Conservation (phyloP, 495 filamentous ascomycete genomes). For the Tuber umbilicatum region DNA sequence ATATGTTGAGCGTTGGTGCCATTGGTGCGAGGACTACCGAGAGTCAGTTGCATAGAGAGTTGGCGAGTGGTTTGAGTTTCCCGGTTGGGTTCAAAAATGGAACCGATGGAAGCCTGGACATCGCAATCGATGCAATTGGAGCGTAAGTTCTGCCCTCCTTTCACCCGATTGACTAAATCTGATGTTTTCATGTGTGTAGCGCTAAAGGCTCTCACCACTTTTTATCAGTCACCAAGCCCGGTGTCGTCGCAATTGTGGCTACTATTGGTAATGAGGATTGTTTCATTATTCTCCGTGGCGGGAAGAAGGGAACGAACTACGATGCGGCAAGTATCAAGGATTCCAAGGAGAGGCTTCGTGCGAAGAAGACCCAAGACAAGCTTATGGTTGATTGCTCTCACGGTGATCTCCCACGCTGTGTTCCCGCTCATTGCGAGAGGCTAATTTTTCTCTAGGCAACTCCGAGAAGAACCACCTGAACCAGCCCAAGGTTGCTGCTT, state of each 20-base stretch:
- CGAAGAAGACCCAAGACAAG: conserved; percentile 60
- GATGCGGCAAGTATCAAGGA: conserved; percentile 74
- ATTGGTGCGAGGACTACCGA: conserved; percentile 95
- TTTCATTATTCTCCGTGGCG: conserved; percentile 93
- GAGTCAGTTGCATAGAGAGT: conserved; percentile 86
- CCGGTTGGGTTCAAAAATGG: conserved; percentile 99
- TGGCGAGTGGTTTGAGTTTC: conserved; percentile 91
- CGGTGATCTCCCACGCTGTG: conserved; percentile 38
- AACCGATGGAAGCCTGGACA: conserved; percentile 82
- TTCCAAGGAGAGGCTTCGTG: conserved; percentile 62
- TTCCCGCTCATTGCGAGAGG: background rate
- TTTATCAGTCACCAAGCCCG: conserved; percentile 95
- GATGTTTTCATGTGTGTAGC: conserved; percentile 17
- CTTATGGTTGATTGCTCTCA: conserved; percentile 99
- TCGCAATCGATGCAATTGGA: conserved; percentile 94
- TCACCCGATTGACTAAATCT: background rate
- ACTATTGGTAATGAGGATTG: conserved; percentile 96
- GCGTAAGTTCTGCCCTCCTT: conserved; percentile 45
- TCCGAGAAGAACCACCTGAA: conserved; percentile 94
- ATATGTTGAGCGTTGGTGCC: conserved; percentile 83
- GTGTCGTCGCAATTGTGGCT: conserved; percentile 90
- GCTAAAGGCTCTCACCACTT: conserved; percentile 94
- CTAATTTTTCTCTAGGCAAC: conserved; percentile 55
- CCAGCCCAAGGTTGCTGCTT: conserved; percentile 87
- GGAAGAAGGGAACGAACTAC: conserved; percentile 90